Conservation (phyloP, 73 alveolate genomes). For the Paraurostyla sp. region DNA sequence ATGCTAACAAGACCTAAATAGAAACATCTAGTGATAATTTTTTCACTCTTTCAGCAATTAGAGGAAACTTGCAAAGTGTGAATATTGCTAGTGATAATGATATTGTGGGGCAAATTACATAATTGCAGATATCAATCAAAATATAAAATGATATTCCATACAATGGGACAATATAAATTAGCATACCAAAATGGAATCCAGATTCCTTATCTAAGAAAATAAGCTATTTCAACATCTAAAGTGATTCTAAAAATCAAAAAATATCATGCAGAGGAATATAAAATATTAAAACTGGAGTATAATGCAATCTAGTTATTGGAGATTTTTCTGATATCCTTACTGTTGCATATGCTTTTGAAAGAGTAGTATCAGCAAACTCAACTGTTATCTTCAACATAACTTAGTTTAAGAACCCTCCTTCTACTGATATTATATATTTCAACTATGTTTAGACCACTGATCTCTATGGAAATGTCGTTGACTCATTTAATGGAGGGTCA, state of each 20-base stretch:
- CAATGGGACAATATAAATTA: background rate
- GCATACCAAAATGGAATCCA: slow-evolving; percentile 15
- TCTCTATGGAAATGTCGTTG: background rate
- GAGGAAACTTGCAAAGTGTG: background rate
- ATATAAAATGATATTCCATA: slow-evolving; percentile 2
- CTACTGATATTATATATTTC: background rate
- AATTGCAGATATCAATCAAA: background rate
- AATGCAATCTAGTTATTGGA: background rate
- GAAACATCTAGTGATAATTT: background rate
- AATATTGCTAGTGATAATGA: slow-evolving; percentile 8
- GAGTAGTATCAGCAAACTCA: slow-evolving; percentile 3
- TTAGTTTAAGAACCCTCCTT: slow-evolving; percentile 10
- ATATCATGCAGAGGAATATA: slow-evolving; percentile 1
- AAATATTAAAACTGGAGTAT: background rate
- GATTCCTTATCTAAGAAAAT: slow-evolving; percentile 11
- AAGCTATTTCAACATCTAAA: background rate
- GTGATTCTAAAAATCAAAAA: background rate
- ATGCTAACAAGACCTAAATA: background rate
- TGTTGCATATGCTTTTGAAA: slow-evolving; percentile 5
- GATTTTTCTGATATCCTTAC: background rate
- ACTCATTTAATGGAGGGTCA: background rate
- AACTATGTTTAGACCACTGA: background rate
- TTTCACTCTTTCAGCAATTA: background rate
- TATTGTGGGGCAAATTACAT: slow-evolving; percentile 15
- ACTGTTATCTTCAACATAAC: background rate